A percentile compares a stretch with the other conserved stretches of the same genome.
Conservation (phyloP, 495 filamentous ascomycete genomes). For the Staphylotrichum tortipilum region DNA sequence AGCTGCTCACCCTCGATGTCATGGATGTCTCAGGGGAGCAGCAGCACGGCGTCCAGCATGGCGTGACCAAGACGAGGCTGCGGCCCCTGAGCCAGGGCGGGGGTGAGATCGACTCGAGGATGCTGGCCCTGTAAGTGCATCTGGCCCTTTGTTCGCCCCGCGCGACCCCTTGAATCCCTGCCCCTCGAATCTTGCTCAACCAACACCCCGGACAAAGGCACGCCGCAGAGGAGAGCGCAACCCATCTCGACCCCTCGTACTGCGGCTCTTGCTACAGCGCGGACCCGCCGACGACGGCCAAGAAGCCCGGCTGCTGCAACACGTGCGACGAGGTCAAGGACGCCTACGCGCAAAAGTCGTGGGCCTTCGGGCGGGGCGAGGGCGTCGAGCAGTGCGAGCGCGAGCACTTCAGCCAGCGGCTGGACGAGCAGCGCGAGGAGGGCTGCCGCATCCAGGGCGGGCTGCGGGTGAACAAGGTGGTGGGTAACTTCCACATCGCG, state of each 20-base stretch:
- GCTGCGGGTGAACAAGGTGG: constrained; percentile 92
- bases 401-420: constrained; percentile 81
- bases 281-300: constrained; percentile 54
- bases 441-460: constrained; percentile 92
- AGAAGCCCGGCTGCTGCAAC: constrained; percentile 81
- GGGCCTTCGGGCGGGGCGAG: constrained; percentile 88
- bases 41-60: constrained; percentile 86
- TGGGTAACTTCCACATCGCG: constrained; percentile 98
- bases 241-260: constrained; percentile 83
- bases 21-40: constrained; percentile 98
- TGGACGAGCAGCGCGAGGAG: constrained; percentile 79
- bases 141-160: background rate
- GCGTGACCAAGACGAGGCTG: constrained; percentile 80
- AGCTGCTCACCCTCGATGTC: constrained; percentile 91
- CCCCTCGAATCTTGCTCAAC: too few relatives aligned
- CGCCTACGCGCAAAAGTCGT: constrained; percentile 77
- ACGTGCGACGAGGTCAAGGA: constrained; percentile 95
- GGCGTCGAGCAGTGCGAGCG: constrained; percentile 92
- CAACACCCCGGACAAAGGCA: constrained; percentile 35
- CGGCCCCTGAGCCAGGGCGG: constrained; percentile 64
- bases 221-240: constrained; percentile 52
- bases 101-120: constrained; percentile 63
- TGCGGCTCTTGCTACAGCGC: constrained; percentile 93
- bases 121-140: constrained; percentile 59
- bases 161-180: too few relatives aligned